Evolutionary conservation across 148 eudicot genomes (phyloP).

Genomic region (Persicaria tinctoria): DNA sequence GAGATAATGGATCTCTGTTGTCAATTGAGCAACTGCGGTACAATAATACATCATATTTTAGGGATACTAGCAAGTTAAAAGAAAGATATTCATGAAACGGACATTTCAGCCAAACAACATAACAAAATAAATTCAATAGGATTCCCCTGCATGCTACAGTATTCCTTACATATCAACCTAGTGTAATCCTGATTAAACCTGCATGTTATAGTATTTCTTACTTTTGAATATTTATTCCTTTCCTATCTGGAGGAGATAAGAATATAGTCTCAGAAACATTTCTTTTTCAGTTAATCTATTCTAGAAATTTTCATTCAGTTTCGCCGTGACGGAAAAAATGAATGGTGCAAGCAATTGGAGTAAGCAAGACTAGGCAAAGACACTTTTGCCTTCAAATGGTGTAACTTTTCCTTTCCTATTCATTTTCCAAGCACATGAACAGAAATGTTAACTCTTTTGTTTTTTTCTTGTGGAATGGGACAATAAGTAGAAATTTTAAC

Average conservation of each 20-base stretch:
- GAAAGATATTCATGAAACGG: not conserved
- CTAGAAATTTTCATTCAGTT: not conserved
- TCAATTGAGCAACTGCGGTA: constrained; percentile 64
- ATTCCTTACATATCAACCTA: no score
- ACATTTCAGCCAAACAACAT: no score
- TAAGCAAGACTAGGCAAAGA: not conserved
- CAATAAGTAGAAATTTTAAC: not conserved
- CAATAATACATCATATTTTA: not conserved
- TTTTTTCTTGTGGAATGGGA: no score
- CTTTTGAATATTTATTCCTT: not conserved
- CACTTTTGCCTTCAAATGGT: not conserved
- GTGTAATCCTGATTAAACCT: no score
- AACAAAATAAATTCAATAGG: no score
- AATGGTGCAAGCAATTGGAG: not conserved
- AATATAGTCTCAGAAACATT: not conserved
- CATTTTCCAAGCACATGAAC: not conserved
- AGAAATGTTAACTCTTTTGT: no score
- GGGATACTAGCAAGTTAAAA: not conserved
- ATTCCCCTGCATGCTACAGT: no score
- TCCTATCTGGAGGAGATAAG: not conserved
- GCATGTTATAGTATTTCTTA: not conserved
- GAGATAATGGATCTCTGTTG: constrained; percentile 58
- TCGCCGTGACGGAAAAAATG: not conserved
- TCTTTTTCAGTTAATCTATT: not conserved
- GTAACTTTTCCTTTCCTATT: not conserved